Conservation (phyloP, 2,329 filamentous ascomycete species). For the Colletotrichum theobromicola region DNA sequence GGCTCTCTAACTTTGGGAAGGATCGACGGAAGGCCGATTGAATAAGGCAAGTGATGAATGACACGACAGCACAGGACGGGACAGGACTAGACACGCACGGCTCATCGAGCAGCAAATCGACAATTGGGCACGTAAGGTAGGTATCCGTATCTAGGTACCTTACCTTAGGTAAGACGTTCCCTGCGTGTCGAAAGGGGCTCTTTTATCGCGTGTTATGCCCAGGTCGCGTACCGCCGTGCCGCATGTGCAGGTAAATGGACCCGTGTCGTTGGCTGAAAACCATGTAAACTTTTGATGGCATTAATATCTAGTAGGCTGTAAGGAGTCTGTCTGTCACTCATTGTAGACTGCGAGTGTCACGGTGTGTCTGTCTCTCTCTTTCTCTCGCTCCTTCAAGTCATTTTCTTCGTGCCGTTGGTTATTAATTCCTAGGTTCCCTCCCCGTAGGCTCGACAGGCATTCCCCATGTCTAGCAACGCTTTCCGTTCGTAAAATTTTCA, state of each 20-base stretch:
- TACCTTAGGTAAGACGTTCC: not conserved
- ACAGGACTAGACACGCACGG: not conserved
- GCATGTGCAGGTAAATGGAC: not conserved
- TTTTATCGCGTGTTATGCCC: not conserved
- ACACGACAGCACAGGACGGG: too few relatives aligned
- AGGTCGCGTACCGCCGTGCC: not conserved
- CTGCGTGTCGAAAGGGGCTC: not conserved
- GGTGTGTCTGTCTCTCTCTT: not conserved
- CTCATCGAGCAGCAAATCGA: not conserved
- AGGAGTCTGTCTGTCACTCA: not conserved
- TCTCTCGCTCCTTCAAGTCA: slow-evolving; percentile 5
- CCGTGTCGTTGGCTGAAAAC: not conserved
- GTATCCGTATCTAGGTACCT: not conserved
- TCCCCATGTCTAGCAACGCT: slow-evolving; percentile 14
- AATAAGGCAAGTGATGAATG: not conserved
- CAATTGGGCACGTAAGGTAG: not conserved
- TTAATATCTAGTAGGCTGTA: not conserved
- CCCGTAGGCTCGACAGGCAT: slow-evolving; percentile 6
- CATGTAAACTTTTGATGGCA: not conserved
- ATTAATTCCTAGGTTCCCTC: not conserved
- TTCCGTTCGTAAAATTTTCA: slow-evolving; percentile 15
- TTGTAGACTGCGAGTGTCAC: not conserved
- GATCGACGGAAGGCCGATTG: not conserved
- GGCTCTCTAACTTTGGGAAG: not conserved
- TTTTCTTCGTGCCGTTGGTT: not conserved